Evolutionary conservation across 805 yeast genomes (phyloP), one percentile per base, ranked within the genome.

Genomic region (Candida jianshihensis): DNA sequence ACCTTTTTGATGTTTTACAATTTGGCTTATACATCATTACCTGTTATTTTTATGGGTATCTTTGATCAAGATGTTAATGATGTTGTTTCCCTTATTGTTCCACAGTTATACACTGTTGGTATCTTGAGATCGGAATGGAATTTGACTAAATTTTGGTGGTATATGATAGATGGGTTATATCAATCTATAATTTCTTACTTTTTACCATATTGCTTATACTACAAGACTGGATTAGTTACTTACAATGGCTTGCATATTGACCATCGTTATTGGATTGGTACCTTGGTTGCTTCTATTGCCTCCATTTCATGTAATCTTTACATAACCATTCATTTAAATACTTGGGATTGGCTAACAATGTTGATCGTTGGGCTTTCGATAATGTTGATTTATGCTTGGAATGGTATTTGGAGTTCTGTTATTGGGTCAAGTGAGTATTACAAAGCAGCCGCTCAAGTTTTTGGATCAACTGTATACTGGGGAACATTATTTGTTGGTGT

Each of bases 51-150:
- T 45, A 59, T 84, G 57, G 92, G 84, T 44, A 71, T 83, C 19
- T 71, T 84, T 43, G 94, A 84, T 59, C 92, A 84, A 57, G 94
- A 84, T 62, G 89, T 82, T 22, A 68, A 70, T 35, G 87, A 74
- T 43, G 69, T 72, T 30, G 77, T 83, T 20, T 78, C 88, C 5
- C 48, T 84, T 40, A 59, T 80, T 40, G 83, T 81, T 28, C 92
- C 92, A 4, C 84, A 84, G 53, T 58, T 84, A 31, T 84, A 84
- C 63, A 68, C 77, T 43, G 67, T 74, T 26, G 94, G 94, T 54
- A 83, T 84, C 26, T 57, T 80, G 44, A 66, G 92, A 51, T 49
- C 62, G 8, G 92, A 84, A 50, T 83, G 87, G 83, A 72, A 75
- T 5, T 73, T 75, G 49, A 59, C 56, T 36, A 84, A 83, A 56